Base-by-base conservation (phyloP, 164 flowering plant genomes). In the Taxillus chinensis region DNA sequence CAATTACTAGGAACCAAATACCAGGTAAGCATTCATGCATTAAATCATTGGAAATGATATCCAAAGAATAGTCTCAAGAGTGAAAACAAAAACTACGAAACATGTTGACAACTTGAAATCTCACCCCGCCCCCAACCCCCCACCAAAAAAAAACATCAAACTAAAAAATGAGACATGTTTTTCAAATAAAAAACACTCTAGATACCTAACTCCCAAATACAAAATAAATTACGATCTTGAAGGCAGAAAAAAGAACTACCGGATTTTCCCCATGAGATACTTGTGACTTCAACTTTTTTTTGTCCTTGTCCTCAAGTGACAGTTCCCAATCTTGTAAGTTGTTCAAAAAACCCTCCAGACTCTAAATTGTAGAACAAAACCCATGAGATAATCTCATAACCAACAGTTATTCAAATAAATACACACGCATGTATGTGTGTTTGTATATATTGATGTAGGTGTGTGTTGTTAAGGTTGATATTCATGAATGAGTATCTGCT, bases 271-370 rank as follows among this genome's bases (percentile, higher is more conserved):
- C 71, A 15, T 65, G 70, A 56, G 62, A 17, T 60, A 69, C 56
- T 68, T 80, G 76, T 11, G 77, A 64, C 72, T 73, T 80, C 72
- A 75, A 49, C 59, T 78, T 87, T 64, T 84, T 81, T 64, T 84
- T 81, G 68, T 83, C 89, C 65, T 84, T 84, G 62, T 77, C 89
- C 68, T 79, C 78, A 5, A 81, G 64, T 2, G 86, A 75, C 62
- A 71, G 70, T 60, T 92, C 98, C 96, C 93, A 89, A 62, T 82
- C 88, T 75, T 92, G 91, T 77, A 92, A 80, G 71, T 87, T 82
- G 79, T 74, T 84, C 77, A 90, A 71, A 71, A 92, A 78, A 54
- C 88, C 96, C 74, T 86, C 81, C 72, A 86, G 84, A 67, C 86
- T 83, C 98, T 89, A 79, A 59, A 39, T 3, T 9, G 8, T 37